phyloP scores from a whole-genome alignment of 805 yeast species.

The Metschnikowia amazonensis region DNA sequence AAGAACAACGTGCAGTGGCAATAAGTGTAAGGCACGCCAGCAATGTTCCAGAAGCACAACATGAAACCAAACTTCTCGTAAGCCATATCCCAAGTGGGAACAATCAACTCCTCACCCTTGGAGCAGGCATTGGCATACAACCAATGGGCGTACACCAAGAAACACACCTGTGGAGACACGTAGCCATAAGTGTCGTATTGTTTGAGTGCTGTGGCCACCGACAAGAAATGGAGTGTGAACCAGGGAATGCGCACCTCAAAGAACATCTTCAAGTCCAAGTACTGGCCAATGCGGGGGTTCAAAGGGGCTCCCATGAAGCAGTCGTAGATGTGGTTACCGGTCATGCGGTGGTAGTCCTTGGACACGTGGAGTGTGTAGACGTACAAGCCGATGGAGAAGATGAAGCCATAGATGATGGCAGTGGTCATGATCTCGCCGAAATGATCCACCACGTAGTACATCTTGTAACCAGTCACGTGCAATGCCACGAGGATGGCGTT shows the following conservation, averaged over 20 bases:
- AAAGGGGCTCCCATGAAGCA: conserved; percentile 96
- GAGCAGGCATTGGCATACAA: conserved; percentile 95
- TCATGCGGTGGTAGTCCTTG: conserved; percentile 82
- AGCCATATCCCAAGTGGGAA: conserved; percentile 99
- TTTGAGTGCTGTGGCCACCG: conserved; percentile 68
- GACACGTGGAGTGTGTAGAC: conserved; percentile 59
- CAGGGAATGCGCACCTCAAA: conserved; percentile 97
- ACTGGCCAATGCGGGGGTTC: conserved; percentile 89
- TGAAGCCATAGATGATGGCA: conserved; percentile 76
- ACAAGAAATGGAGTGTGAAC: conserved; percentile 80
- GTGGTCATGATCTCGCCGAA: conserved; percentile 93
- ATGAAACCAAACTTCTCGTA: conserved; percentile 99
- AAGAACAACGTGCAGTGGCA: conserved; percentile 88
- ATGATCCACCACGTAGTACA: conserved; percentile 71
- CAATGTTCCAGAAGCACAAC: conserved; percentile 98
- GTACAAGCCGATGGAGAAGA: conserved; percentile 66
- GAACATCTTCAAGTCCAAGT: conserved; percentile 89
- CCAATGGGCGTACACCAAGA: conserved; percentile 82
- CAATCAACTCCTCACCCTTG: conserved; percentile 95
- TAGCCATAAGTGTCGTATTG: conserved; percentile 82
- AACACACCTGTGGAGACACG: conserved; percentile 69
- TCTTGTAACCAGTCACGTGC: conserved; percentile 73
- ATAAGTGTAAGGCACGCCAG: conserved; percentile 98
- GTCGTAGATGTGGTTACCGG: conserved; percentile 88
- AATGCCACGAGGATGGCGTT: conserved; percentile 53